phyloP scores from a whole-genome alignment of 2,329 filamentous ascomycete genomes.

The Neospermospora avenae region DNA sequence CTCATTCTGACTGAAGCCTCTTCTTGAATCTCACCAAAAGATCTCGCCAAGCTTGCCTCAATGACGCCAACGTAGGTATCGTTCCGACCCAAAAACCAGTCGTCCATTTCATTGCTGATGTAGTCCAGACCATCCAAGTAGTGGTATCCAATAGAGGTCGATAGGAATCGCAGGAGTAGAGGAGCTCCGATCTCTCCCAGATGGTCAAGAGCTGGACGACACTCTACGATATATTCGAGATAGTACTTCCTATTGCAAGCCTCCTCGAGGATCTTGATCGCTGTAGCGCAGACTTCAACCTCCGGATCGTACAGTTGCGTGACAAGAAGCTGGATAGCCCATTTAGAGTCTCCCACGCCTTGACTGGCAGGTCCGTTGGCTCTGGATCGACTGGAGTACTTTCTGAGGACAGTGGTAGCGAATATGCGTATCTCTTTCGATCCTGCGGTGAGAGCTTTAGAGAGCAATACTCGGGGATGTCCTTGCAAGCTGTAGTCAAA shows the following conservation, averaged over 20 bases:
- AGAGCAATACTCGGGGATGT: conserved; percentile 87
- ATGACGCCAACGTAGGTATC: conserved; percentile 94
- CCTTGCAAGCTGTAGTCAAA: conserved; percentile 90
- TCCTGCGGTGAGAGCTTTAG: conserved; percentile 88
- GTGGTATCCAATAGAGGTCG: conserved; percentile 94
- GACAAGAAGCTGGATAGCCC: conserved; percentile 96
- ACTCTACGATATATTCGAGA: conserved; percentile 95
- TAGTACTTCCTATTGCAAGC: conserved; percentile 90
- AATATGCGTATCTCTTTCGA: conserved; percentile 90
- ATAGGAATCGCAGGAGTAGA: conserved; percentile 84
- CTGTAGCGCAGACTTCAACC: conserved; percentile 91
- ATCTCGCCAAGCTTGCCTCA: conserved; percentile 88
- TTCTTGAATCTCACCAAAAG: conserved; percentile 57
- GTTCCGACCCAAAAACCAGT: conserved; percentile 97
- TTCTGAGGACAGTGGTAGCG: conserved; percentile 80
- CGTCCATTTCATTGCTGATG: conserved; percentile 99
- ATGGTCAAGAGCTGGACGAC: conserved; percentile 89
- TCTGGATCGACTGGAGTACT: conserved; percentile 67
- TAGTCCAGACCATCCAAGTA: conserved; percentile 97
- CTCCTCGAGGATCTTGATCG: conserved; percentile 95
- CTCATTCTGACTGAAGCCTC: conserved; percentile 34
- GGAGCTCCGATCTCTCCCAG: conserved; percentile 95
- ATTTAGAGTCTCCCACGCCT: conserved; percentile 70
- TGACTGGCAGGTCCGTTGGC: conserved; percentile 38
- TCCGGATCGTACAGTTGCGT: conserved; percentile 97